phyloP scores from a whole-genome alignment of 2,329 filamentous ascomycete species.

The Cytospora paraplurivora region DNA sequence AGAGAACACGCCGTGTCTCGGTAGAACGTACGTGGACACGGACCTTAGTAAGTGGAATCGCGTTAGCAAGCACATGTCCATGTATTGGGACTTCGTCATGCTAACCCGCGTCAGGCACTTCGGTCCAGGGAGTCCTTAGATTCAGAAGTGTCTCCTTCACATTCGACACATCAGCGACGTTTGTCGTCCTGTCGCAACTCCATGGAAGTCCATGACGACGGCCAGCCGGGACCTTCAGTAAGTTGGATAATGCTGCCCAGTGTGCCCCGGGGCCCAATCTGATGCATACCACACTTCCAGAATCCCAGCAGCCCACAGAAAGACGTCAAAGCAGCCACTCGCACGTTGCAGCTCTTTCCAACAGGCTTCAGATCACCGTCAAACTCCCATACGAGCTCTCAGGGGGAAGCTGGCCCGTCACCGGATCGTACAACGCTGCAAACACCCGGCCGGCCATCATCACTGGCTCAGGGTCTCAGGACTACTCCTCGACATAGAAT shows the following conservation, averaged over 20 bases:
- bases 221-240: constrained; percentile 25
- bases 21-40: constrained; percentile 6
- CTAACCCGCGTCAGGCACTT: constrained; percentile 21
- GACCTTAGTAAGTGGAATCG: constrained; percentile 20
- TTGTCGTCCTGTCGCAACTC: constrained; percentile 13
- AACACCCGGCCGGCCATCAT: constrained; percentile 22
- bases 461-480: constrained; percentile 22
- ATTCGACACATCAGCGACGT: constrained; percentile 3
- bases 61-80: background rate
- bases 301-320: constrained; percentile 19
- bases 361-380: background rate
- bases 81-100: background rate
- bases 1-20: constrained; percentile 7
- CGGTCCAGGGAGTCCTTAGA: constrained; percentile 18
- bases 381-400: constrained; percentile 7
- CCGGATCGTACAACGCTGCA: constrained; percentile 3
- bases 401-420: constrained; percentile 5
- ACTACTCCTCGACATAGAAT: constrained; percentile 35
- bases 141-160: background rate
- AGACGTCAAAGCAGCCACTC: constrained; percentile 1
- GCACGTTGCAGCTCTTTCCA: constrained; percentile 12
- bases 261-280: background rate
- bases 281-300: constrained; percentile 6
- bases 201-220: constrained; percentile 8
- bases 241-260: background rate